Conservation (phyloP, 2,329 filamentous ascomycete genomes). For the Xylariaceae sp. region DNA sequence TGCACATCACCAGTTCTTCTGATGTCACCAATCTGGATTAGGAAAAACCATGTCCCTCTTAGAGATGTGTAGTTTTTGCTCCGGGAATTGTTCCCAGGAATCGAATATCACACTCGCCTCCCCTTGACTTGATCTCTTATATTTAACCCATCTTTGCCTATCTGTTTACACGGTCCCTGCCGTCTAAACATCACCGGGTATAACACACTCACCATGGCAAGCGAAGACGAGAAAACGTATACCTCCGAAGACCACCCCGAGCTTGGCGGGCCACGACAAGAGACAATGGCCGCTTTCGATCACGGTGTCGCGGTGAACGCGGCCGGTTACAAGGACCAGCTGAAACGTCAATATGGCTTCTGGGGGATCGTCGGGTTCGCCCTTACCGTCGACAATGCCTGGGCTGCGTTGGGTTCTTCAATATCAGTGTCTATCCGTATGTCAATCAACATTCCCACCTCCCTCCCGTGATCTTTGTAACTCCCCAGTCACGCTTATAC, state of each 20-base stretch:
- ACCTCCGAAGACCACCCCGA: conserved; percentile 16
- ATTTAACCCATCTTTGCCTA: too few relatives aligned
- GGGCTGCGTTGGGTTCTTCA: conserved; percentile 58
- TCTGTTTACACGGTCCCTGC: too few relatives aligned
- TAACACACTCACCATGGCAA: conserved; percentile 3
- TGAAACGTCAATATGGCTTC: conserved; percentile 57
- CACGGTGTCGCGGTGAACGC: conserved; percentile 51
- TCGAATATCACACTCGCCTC: too few relatives aligned
- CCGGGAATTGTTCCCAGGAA: too few relatives aligned
- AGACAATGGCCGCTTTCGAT: conserved; percentile 31
- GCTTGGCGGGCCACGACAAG: conserved; percentile 25
- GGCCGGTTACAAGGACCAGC: conserved; percentile 58
- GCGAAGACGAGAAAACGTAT: conserved; percentile 8
- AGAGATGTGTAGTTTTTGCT: too few relatives aligned
- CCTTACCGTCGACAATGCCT: conserved; percentile 59
- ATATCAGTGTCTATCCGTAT: conserved; percentile 47
- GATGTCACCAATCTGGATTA: too few relatives aligned
- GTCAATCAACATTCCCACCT: too few relatives aligned
- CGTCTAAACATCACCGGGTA: background rate
- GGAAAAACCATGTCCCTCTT: too few relatives aligned
- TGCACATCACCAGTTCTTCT: too few relatives aligned
- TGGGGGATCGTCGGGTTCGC: conserved; percentile 54
- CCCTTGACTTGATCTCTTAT: too few relatives aligned
- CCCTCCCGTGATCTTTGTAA: background rate
- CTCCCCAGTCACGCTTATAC: conserved; percentile 1